phyloP scores from a whole-genome alignment of 1,284 basidiomycete species.

The Ustilago cynodontis region DNA sequence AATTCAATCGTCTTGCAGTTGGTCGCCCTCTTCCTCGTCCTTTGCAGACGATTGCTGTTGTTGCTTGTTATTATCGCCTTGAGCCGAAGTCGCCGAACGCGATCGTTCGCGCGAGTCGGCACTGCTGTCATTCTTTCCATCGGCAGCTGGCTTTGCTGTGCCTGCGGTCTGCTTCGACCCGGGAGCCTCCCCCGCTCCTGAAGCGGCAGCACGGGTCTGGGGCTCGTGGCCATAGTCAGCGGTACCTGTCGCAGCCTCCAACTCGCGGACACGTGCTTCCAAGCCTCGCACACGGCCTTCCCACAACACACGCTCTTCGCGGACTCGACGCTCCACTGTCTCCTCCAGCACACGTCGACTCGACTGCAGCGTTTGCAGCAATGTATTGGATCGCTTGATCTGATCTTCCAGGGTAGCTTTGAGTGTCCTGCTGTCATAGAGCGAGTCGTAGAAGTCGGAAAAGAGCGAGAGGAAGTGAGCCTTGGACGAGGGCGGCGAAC shows the following conservation, averaged over 20 bases:
- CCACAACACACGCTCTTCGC: conserved; percentile 59
- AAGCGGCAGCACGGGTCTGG: conserved; percentile 6
- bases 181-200: conserved; percentile 3
- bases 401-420: conserved; percentile 68
- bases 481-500: conserved; percentile 60
- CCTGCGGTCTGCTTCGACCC: neutral
- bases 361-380: conserved; percentile 67
- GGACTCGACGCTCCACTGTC: conserved; percentile 60
- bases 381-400: conserved; percentile 64
- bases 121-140: conserved; percentile 17
- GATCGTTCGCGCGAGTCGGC: conserved; percentile 25
- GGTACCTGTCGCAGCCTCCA: conserved; percentile 46
- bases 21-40: conserved; percentile 39
- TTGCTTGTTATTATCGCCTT: conserved; percentile 14
- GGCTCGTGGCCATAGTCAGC: conserved; percentile 25
- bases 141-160: conserved; percentile 1
- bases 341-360: conserved; percentile 64
- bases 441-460: conserved; percentile 66
- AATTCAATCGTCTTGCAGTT: conserved; percentile 36
- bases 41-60: conserved; percentile 3
- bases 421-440: conserved; percentile 66
- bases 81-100: conserved; percentile 1
- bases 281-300: conserved; percentile 57
- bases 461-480: conserved; percentile 66
- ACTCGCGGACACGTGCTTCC: conserved; percentile 53